A percentile compares a stretch with the other conserved stretches of the same genome.
Evolutionary conservation across 306 rosid species (phyloP).

Genomic region (Rubus parviflorus): DNA sequence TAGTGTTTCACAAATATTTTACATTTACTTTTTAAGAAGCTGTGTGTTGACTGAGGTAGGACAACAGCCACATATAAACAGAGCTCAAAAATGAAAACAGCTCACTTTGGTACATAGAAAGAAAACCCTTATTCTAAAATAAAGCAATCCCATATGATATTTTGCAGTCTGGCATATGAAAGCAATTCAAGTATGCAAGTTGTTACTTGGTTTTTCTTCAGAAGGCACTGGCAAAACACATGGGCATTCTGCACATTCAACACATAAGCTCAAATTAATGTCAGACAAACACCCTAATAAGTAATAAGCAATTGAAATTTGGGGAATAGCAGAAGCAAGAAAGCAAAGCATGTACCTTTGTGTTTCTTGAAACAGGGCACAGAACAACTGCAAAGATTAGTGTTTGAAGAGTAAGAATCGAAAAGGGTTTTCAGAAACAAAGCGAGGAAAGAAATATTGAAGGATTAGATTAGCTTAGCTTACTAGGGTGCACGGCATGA

Average conservation of each 20-base stretch:
- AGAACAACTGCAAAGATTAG: slow-evolving; percentile 49
- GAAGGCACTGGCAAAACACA: slow-evolving; percentile 47
- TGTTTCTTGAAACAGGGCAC: slow-evolving; percentile 78
- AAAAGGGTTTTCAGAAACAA: slow-evolving; percentile 7
- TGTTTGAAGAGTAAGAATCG: not conserved
- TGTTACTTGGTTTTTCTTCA: slow-evolving; percentile 19
- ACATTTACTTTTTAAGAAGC: too few relatives aligned
- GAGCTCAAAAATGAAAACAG: too few relatives aligned
- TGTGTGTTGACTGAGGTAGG: too few relatives aligned
- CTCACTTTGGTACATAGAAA: too few relatives aligned
- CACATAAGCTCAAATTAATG: slow-evolving; percentile 24
- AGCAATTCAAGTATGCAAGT: too few relatives aligned
- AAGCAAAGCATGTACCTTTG: slow-evolving; percentile 49
- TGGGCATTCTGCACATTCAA: slow-evolving; percentile 58
- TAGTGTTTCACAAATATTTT: slow-evolving; percentile 46
- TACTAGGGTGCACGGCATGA: slow-evolving; percentile 73
- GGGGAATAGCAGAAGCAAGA: not conserved
- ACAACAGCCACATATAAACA: too few relatives aligned
- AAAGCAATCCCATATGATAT: too few relatives aligned
- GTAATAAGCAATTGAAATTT: not conserved
- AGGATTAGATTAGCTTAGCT: slow-evolving; percentile 1
- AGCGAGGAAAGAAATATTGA: not conserved
- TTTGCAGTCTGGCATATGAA: too few relatives aligned
- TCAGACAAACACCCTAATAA: not conserved
- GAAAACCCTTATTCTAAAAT: too few relatives aligned